phyloP scores from a whole-genome alignment of 148 eudicot species.

The Cornus florida region DNA sequence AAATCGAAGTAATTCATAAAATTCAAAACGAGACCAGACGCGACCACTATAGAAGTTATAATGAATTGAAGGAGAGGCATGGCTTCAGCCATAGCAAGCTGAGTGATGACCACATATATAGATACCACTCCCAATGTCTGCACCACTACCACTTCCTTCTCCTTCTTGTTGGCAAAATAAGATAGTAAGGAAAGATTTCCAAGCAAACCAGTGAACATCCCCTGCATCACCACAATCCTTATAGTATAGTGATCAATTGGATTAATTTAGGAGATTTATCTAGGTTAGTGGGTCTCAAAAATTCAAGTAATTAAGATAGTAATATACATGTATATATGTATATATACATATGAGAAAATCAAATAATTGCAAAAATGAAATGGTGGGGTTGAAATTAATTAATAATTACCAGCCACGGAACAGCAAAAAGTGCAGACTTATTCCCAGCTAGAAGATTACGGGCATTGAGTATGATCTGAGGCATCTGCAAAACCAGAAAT shows the following conservation, averaged over 20 bases:
- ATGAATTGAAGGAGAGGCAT: conserved; percentile 76
- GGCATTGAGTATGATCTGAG: conserved; percentile 87
- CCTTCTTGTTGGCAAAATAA: conserved; percentile 87
- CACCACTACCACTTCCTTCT: conserved; percentile 77
- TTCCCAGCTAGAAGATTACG: conserved; percentile 84
- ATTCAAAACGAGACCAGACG: conserved; percentile 64
- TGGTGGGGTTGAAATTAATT: conserved; percentile 8
- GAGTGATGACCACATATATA: conserved; percentile 67
- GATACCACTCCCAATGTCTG: conserved; percentile 88
- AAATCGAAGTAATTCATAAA: conserved; percentile 72
- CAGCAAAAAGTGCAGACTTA: conserved; percentile 69
- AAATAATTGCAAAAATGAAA: neutral
- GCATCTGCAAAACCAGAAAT: conserved; percentile 82
- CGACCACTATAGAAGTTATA: conserved; percentile 59
- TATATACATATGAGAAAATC: neutral
- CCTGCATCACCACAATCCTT: conserved; percentile 38
- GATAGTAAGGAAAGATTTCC: conserved; percentile 85
- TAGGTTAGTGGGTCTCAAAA: neutral
- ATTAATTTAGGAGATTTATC: neutral
- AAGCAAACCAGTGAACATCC: conserved; percentile 87
- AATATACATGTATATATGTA: too few relatives aligned
- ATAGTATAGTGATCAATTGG: neutral
- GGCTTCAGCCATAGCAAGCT: conserved; percentile 85
- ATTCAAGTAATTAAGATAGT: neutral
- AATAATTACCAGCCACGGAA: conserved; percentile 87